Conservation (phyloP, 306 rosid species). For the Acacia acuminata region DNA sequence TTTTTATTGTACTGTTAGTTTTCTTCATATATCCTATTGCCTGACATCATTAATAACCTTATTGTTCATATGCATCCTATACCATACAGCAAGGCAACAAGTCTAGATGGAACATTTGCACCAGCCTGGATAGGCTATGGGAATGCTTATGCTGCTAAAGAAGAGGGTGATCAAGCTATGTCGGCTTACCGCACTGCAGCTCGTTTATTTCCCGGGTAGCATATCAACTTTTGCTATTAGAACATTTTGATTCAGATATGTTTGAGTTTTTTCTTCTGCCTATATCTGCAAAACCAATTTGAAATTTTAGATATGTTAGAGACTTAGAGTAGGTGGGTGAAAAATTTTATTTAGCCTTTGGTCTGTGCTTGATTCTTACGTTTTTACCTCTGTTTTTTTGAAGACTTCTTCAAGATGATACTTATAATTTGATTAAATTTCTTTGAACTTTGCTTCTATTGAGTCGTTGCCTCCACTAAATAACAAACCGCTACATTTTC, state of each 20-base stretch:
- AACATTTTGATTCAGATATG: neutral
- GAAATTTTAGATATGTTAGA: neutral
- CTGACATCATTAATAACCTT: slow-evolving; percentile 8
- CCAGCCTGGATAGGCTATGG: slow-evolving; percentile 99
- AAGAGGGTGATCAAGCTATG: slow-evolving; percentile 99
- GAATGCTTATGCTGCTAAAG: slow-evolving; percentile 90
- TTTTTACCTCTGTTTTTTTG: neutral
- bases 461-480: neutral
- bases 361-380: neutral
- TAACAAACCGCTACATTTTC: neutral
- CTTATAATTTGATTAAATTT: neutral
- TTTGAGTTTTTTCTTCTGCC: slow-evolving; percentile 10
- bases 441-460: neutral
- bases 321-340: neutral
- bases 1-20: neutral
- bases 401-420: neutral
- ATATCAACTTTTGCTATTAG: slow-evolving; percentile 3
- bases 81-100: slow-evolving; percentile 81
- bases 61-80: slow-evolving; percentile 31
- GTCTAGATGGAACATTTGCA: slow-evolving; percentile 85
- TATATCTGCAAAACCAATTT: slow-evolving; percentile 15
- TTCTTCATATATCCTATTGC: slow-evolving; percentile 12
- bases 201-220: slow-evolving; percentile 94
- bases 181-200: slow-evolving; percentile 97
- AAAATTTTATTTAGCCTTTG: neutral